These are phyloP conservation scores for Chrysoporthe austroafricana DNA, from an alignment of 2,329 filamentous ascomycete genomes.

Conservation along the genomic window DNA sequence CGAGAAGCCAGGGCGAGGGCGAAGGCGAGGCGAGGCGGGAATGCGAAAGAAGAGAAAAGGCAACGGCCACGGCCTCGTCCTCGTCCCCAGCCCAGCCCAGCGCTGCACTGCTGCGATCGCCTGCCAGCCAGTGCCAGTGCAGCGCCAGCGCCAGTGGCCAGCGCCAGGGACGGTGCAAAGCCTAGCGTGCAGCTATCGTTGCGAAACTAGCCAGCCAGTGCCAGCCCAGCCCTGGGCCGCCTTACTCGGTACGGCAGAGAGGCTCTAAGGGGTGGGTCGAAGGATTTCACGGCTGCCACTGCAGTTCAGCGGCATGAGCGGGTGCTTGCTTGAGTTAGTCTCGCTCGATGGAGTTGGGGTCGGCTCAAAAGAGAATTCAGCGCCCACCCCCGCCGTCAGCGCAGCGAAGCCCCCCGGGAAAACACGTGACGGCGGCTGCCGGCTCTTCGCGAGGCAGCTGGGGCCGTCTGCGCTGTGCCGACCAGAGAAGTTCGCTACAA, in stretches of 20 bases:
- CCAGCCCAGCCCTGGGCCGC: not conserved
- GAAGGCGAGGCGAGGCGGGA: slow-evolving; percentile 16
- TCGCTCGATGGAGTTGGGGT: not conserved
- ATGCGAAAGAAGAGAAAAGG: not conserved
- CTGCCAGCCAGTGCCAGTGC: not conserved
- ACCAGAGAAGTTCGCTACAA: slow-evolving; percentile 20
- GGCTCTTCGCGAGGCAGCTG: slow-evolving; percentile 20
- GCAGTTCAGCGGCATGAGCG: not conserved
- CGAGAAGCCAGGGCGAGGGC: slow-evolving; percentile 22
- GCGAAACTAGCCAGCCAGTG: not conserved
- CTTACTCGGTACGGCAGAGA: not conserved
- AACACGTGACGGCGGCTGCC: slow-evolving; percentile 26
- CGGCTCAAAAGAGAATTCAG: not conserved
- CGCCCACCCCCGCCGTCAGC: slow-evolving; percentile 17
- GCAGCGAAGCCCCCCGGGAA: slow-evolving; percentile 1
- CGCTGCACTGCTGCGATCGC: not conserved
- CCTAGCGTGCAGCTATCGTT: slow-evolving; percentile 18
- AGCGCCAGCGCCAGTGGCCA: not conserved
- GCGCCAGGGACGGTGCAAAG: slow-evolving; percentile 8
- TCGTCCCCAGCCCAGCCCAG: too few relatives aligned
- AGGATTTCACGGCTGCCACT: not conserved
- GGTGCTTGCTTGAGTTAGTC: too few relatives aligned
- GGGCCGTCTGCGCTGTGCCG: slow-evolving; percentile 15
- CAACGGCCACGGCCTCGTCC: slow-evolving; percentile 4
- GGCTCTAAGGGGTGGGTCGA: slow-evolving; percentile 2